Percentiles rank a stretch among this genome's conserved stretches.
phyloP scores from a whole-genome alignment of 140 eudicot species.

The Cichorium intybus region DNA sequence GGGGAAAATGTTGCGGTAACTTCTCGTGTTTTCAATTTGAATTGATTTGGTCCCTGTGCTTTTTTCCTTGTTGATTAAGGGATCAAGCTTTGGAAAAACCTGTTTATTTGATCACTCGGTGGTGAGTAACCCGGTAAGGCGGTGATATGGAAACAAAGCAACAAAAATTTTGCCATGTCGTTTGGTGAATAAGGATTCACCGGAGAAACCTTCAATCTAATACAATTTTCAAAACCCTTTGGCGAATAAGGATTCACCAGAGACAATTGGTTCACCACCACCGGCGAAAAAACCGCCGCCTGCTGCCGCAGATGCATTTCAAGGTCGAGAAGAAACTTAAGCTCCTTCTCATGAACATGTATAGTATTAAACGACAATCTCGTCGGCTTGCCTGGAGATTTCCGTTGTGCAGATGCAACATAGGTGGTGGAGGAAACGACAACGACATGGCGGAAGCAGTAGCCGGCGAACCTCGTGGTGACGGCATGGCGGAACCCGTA shows the following conservation, averaged over 20 bases:
- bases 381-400: constrained; percentile 46
- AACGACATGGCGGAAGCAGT: constrained; percentile 41
- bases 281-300: constrained; percentile 29
- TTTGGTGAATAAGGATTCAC: no score
- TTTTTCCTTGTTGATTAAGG: no score
- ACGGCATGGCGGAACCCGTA: constrained; percentile 55
- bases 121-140: no score
- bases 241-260: constrained; percentile 15
- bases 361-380: constrained; percentile 50
- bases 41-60: no score
- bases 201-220: no score
- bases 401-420: constrained; percentile 48
- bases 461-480: constrained; percentile 57
- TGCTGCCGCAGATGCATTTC: constrained; percentile 33
- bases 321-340: constrained; percentile 28
- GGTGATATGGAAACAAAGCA: no score
- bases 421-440: constrained; percentile 34
- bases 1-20: no score
- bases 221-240: constrained; percentile 23
- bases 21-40: no score
- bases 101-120: no score
- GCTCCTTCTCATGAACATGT: constrained; percentile 33
- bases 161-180: no score
- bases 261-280: constrained; percentile 27
- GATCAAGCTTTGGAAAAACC: no score